Evolutionary conservation across 2,329 filamentous ascomycete genomes (phyloP).

Genomic region (Cladosporium austrohemisphaericum): DNA sequence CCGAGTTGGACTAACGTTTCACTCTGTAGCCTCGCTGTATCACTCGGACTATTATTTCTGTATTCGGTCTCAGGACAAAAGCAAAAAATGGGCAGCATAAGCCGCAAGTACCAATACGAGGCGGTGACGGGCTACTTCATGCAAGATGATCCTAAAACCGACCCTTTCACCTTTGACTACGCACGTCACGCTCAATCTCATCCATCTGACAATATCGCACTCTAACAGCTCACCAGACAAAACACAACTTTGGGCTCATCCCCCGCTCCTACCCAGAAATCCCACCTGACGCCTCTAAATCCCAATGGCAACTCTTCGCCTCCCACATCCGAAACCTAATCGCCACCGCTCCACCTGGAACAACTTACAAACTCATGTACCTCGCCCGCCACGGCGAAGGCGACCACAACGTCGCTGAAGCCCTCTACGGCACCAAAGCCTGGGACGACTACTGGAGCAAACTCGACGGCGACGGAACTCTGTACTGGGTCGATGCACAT

Average conservation of each 20-base stretch:
- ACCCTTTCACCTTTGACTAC: constrained; percentile 48
- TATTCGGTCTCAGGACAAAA: constrained; percentile 6
- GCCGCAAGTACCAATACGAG: constrained; percentile 23
- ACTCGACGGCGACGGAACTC: constrained; percentile 60
- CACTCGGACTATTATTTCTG: background rate
- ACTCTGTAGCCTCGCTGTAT: background rate
- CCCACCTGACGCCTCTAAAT: constrained; percentile 41
- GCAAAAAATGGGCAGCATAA: constrained; percentile 16
- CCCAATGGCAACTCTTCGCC: constrained; percentile 63
- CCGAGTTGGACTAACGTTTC: background rate
- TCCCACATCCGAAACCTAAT: constrained; percentile 55
- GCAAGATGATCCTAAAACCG: constrained; percentile 48
- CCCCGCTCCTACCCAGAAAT: constrained; percentile 40
- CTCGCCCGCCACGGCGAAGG: constrained; percentile 68
- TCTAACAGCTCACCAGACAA: constrained; percentile 17
- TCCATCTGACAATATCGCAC: background rate
- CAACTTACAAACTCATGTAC: constrained; percentile 63
- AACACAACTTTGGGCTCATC: constrained; percentile 47
- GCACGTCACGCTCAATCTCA: constrained; percentile 30
- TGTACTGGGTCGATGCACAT: constrained; percentile 60
- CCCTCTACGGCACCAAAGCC: constrained; percentile 62
- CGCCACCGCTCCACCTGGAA: constrained; percentile 40
- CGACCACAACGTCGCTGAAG: constrained; percentile 59
- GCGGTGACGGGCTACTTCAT: constrained; percentile 48
- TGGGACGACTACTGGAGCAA: constrained; percentile 68